phyloP scores from a whole-genome alignment of 768 basidiomycete species.

The Hydnomerulius pinastri region DNA sequence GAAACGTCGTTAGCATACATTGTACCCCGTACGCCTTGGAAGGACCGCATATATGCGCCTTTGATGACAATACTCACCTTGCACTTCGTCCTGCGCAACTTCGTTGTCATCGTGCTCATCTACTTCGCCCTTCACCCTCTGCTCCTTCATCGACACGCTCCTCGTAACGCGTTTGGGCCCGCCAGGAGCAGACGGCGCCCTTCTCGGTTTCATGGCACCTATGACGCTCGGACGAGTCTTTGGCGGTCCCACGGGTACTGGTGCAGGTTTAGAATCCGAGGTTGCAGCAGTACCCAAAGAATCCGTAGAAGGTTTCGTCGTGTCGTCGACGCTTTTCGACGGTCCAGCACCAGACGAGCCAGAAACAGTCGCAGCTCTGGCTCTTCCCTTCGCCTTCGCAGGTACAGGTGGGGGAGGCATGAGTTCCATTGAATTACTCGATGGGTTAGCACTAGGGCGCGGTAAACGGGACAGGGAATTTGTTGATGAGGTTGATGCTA shows the following conservation, averaged over 20 bases:
- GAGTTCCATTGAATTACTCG: not conserved
- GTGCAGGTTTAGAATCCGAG: not conserved
- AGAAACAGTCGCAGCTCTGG: not conserved
- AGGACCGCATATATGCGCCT: not conserved
- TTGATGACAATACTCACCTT: slow-evolving; percentile 1
- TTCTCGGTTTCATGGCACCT: slow-evolving; percentile 18
- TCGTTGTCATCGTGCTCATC: not conserved
- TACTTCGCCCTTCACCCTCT: slow-evolving; percentile 5
- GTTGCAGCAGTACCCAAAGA: not conserved
- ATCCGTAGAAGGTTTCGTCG: not conserved
- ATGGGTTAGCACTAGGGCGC: not conserved
- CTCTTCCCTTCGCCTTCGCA: not conserved
- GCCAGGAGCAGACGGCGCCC: slow-evolving; percentile 9
- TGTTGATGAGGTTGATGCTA: not conserved
- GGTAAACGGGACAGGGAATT: slow-evolving; percentile 5
- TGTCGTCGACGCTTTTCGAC: not conserved
- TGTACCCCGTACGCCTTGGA: not conserved
- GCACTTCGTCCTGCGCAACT: not conserved
- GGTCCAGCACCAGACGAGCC: not conserved
- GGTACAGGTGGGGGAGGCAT: slow-evolving; percentile 6
- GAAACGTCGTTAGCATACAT: slow-evolving; percentile 5
- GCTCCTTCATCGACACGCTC: slow-evolving; percentile 29
- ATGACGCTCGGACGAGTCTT: slow-evolving; percentile 2
- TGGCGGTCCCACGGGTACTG: not conserved
- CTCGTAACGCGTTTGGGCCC: slow-evolving; percentile 27